phyloP scores from a whole-genome alignment of 2,329 filamentous ascomycete species.

The Phialophora expanda region DNA sequence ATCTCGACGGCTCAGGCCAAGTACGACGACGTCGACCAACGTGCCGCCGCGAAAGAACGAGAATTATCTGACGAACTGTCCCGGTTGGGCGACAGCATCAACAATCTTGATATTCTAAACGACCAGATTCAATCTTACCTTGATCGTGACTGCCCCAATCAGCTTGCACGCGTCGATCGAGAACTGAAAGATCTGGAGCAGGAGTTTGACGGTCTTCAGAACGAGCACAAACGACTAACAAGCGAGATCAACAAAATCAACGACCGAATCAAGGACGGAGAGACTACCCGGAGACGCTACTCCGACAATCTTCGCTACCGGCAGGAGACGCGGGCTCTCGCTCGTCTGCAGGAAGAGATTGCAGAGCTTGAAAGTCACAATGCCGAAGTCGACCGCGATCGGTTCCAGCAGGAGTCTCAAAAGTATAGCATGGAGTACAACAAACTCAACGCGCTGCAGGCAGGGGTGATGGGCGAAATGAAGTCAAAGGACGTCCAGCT shows the following conservation, averaged over 20 bases:
- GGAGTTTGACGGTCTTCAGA: conserved; percentile 68
- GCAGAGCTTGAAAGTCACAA: conserved; percentile 75
- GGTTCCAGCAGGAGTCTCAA: conserved; percentile 72
- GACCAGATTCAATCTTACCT: conserved; percentile 80
- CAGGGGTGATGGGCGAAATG: conserved; percentile 76
- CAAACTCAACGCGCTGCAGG: conserved; percentile 72
- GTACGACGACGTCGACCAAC: conserved; percentile 75
- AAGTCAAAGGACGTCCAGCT: conserved; percentile 85
- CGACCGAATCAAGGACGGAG: conserved; percentile 76
- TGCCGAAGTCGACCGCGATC: conserved; percentile 79
- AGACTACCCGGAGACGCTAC: conserved; percentile 84
- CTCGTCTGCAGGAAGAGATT: conserved; percentile 72
- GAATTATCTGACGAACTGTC: conserved; percentile 73
- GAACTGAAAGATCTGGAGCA: conserved; percentile 72
- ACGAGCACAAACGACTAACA: conserved; percentile 70
- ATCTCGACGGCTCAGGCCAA: conserved; percentile 75
- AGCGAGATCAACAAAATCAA: conserved; percentile 77
- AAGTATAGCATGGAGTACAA: conserved; percentile 71
- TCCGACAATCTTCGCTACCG: conserved; percentile 87
- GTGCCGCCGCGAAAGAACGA: conserved; percentile 74
- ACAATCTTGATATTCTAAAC: conserved; percentile 76
- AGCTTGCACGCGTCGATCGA: conserved; percentile 71
- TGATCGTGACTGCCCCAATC: conserved; percentile 72
- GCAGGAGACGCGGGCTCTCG: conserved; percentile 71
- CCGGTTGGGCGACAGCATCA: conserved; percentile 73